phyloP scores from a whole-genome alignment of 1,139 yeast genomes.

The Pichia sp. region DNA sequence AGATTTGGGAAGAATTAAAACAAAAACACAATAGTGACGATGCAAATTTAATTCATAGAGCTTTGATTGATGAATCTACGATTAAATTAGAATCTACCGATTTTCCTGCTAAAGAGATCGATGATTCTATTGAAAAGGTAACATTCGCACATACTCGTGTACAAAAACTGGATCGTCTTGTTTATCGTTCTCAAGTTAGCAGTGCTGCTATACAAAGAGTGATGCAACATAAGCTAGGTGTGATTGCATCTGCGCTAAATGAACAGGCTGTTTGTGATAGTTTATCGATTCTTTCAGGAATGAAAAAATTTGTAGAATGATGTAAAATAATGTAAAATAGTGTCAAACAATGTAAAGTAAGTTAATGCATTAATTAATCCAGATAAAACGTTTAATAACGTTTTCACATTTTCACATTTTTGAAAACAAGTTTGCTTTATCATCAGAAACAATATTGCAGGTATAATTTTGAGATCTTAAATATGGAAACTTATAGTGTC shows the following conservation, averaged over 20 bases:
- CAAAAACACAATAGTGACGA: background rate
- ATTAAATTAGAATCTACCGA: background rate
- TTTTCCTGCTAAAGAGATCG: background rate
- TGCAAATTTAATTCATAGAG: background rate
- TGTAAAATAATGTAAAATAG: too few relatives aligned
- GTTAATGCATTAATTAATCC: too few relatives aligned
- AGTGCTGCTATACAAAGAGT: constrained; percentile 6
- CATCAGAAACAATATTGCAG: too few relatives aligned
- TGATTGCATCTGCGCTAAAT: background rate
- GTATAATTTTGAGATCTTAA: too few relatives aligned
- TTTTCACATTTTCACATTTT: too few relatives aligned
- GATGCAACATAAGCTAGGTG: background rate
- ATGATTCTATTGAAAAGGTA: background rate
- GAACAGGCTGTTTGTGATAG: background rate
- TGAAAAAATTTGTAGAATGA: too few relatives aligned
- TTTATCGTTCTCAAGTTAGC: constrained; percentile 5
- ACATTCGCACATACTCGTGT: constrained; percentile 1
- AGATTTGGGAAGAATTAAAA: constrained; percentile 11
- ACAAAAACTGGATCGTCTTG: constrained; percentile 5
- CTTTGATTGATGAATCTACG: background rate
- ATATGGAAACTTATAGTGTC: too few relatives aligned
- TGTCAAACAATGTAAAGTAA: too few relatives aligned
- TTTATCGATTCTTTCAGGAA: background rate
- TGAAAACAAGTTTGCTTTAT: too few relatives aligned
- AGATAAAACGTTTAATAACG: too few relatives aligned